Evolutionary conservation across 192 early-diverging fungal species (phyloP).

Genomic region (Diversispora eburnea): DNA sequence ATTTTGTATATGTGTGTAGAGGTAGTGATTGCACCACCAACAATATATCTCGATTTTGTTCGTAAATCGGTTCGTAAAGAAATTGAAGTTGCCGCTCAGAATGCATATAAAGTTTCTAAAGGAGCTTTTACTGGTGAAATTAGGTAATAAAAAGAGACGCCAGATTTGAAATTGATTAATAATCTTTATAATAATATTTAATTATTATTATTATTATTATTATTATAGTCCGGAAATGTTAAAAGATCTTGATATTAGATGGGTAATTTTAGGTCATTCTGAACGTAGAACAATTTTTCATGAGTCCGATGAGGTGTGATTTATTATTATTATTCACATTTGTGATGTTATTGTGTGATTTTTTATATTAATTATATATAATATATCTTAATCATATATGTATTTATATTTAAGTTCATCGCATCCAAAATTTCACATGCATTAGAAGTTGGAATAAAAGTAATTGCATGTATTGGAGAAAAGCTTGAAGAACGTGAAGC

Average conservation of each 20-base stretch:
- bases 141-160: constrained; percentile 42
- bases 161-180: not conserved
- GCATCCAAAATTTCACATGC: constrained; percentile 90
- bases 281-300: constrained; percentile 92
- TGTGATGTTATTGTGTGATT: not conserved
- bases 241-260: constrained; percentile 91
- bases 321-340: not conserved
- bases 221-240: constrained; percentile 77
- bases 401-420: constrained; percentile 47
- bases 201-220: not conserved
- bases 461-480: constrained; percentile 95
- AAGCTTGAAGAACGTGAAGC: constrained; percentile 92
- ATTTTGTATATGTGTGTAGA: constrained; percentile 51
- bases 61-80: constrained; percentile 73
- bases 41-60: constrained; percentile 83
- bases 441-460: constrained; percentile 80
- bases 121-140: constrained; percentile 99
- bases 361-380: constrained; percentile 10
- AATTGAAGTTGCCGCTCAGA: constrained; percentile 93
- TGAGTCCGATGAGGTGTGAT: constrained; percentile 76
- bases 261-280: constrained; percentile 98
- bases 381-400: not conserved
- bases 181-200: not conserved
- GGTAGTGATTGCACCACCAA: constrained; percentile 95
- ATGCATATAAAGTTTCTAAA: constrained; percentile 78